These are phyloP conservation scores for Leccinum arenicola DNA, from an alignment of 768 basidiomycete genomes.

Conservation along the genomic window DNA sequence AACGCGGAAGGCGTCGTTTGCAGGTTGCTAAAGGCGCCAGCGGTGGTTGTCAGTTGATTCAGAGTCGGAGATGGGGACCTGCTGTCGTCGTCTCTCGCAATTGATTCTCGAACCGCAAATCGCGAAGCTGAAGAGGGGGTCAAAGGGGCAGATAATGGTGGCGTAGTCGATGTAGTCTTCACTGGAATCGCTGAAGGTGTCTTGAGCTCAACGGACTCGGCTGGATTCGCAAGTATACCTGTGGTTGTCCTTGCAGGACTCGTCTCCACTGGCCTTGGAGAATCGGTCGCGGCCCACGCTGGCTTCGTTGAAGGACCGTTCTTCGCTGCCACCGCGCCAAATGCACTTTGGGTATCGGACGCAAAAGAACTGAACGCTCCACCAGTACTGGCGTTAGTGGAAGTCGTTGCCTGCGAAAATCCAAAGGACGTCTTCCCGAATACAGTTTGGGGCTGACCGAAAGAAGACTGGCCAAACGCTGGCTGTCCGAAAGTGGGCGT, in stretches of 20 bases:
- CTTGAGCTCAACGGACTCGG: conserved; percentile 11
- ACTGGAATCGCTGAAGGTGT: conserved; percentile 10
- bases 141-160: not conserved
- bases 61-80: conserved; percentile 28
- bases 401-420: conserved; percentile 9
- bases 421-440: conserved; percentile 27
- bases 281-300: conserved; percentile 17
- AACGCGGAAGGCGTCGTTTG: conserved; percentile 35
- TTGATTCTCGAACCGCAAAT: conserved; percentile 12
- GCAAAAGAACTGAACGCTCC: conserved; percentile 40
- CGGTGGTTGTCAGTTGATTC: conserved; percentile 8
- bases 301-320: conserved; percentile 19
- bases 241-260: not conserved
- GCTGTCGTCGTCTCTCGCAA: conserved; percentile 20
- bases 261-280: conserved; percentile 11
- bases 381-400: conserved; percentile 12
- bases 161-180: conserved; percentile 3
- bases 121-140: conserved; percentile 2
- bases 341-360: conserved; percentile 26
- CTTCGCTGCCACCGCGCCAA: conserved; percentile 24
- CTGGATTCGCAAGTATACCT: conserved; percentile 6
- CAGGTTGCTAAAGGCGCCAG: conserved; percentile 41
- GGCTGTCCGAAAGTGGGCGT: conserved; percentile 36
- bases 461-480: conserved; percentile 37
- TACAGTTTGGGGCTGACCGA: conserved; percentile 19